These are phyloP conservation scores for Aureobasidium leucospermi DNA, from an alignment of 2,329 filamentous ascomycete genomes.

Conservation along the genomic window DNA sequence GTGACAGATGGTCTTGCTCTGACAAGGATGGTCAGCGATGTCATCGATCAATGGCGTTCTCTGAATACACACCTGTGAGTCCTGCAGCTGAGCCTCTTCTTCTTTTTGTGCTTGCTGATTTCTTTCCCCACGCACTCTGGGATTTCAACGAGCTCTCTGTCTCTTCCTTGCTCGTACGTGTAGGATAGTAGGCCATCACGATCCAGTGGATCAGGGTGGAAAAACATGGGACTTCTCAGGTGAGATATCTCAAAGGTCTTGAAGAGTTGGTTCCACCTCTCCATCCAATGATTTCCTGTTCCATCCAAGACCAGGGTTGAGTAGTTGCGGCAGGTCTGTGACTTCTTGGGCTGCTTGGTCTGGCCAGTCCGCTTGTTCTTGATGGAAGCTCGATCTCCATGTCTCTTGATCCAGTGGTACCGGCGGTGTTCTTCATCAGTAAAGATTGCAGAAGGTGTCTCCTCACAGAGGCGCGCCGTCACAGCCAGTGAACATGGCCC, in stretches of 20 bases:
- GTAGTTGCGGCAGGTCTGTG: constrained; percentile 18
- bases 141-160: constrained; percentile 61
- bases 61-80: neutral
- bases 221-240: constrained; percentile 73
- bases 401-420: constrained; percentile 69
- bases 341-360: constrained; percentile 28
- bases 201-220: constrained; percentile 70
- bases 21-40: neutral
- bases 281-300: constrained; percentile 58
- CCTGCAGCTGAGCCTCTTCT: constrained; percentile 48
- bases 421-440: constrained; percentile 75
- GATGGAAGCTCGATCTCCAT: constrained; percentile 53
- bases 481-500: constrained; percentile 69
- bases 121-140: constrained; percentile 70
- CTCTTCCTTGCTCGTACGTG: constrained; percentile 53
- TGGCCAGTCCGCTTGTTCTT: constrained; percentile 44
- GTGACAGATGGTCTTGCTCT: constrained; percentile 25
- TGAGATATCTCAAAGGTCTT: constrained; percentile 61
- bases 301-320: constrained; percentile 62
- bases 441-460: constrained; percentile 69
- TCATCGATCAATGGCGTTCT: no score
- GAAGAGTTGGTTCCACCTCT: constrained; percentile 64
- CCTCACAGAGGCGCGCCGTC: constrained; percentile 63
- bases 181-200: constrained; percentile 66
- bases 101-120: constrained; percentile 66